phyloP scores from a whole-genome alignment of 495 filamentous ascomycete genomes.

The Penicillium waksmanii region DNA sequence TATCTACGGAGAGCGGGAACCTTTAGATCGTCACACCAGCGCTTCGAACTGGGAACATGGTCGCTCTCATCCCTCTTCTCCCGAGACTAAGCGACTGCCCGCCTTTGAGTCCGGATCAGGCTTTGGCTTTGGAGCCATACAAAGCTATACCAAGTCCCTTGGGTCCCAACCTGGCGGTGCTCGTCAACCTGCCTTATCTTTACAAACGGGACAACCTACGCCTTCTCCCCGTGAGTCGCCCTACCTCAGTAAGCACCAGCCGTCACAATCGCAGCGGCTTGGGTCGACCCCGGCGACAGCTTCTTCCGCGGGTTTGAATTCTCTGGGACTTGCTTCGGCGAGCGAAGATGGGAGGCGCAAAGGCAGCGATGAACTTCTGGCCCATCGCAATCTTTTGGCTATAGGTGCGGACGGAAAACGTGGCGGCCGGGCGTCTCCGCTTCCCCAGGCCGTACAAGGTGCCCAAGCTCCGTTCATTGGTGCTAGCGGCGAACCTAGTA shows the following conservation, averaged over 20 bases:
- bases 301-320: conserved; percentile 26
- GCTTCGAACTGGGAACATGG: conserved; percentile 43
- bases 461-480: conserved; percentile 78
- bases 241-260: conserved; percentile 37
- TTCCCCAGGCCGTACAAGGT: conserved; percentile 91
- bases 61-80: conserved; percentile 46
- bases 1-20: conserved; percentile 42
- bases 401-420: conserved; percentile 50
- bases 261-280: conserved; percentile 35
- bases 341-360: conserved; percentile 49
- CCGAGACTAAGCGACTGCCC: conserved; percentile 44
- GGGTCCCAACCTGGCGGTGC: conserved; percentile 45
- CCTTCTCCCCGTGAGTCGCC: conserved; percentile 41
- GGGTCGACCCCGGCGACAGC: conserved; percentile 24
- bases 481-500: conserved; percentile 75
- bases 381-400: conserved; percentile 50
- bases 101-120: conserved; percentile 35
- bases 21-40: conserved; percentile 31
- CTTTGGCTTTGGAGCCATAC: conserved; percentile 52
- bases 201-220: conserved; percentile 43
- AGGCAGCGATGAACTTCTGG: conserved; percentile 61
- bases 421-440: conserved; percentile 67
- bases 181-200: conserved; percentile 35
- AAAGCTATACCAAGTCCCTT: conserved; percentile 52
- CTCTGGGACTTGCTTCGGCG: conserved; percentile 30